Conservation (phyloP, 345 rosid genomes). For the Linum tenue region DNA sequence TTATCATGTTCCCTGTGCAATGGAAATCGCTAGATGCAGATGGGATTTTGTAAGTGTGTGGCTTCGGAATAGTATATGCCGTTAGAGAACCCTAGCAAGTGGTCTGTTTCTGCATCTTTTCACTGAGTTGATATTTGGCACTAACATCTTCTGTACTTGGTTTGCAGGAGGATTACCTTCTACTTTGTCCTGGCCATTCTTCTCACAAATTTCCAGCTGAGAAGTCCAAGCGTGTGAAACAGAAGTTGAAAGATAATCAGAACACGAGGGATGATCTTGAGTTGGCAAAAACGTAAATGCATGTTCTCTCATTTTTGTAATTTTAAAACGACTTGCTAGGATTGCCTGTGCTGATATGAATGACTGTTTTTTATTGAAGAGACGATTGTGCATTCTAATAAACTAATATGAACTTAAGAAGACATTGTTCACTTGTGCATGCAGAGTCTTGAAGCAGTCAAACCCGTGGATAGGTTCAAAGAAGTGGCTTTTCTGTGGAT, state of each 20-base stretch:
- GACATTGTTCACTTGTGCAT: constrained; percentile 9
- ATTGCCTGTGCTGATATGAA: background rate
- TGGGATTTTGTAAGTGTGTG: constrained; percentile 58
- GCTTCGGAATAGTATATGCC: background rate
- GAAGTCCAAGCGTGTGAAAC: constrained; percentile 29
- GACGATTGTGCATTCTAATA: background rate
- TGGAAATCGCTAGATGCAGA: constrained; percentile 47
- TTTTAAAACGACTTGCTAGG: background rate
- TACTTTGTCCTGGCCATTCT: constrained; percentile 73
- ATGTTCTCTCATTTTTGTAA: constrained; percentile 1
- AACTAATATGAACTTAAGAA: too few relatives aligned
- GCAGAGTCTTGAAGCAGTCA: constrained; percentile 36
- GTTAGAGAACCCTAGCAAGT: background rate
- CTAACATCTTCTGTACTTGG: constrained; percentile 6
- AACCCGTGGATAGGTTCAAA: constrained; percentile 25
- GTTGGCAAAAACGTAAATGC: constrained; percentile 27
- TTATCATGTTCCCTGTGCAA: constrained; percentile 77
- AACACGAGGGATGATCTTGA: background rate
- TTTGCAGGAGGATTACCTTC: constrained; percentile 50
- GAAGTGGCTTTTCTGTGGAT: constrained; percentile 69
- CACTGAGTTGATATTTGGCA: constrained; percentile 1
- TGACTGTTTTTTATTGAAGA: background rate
- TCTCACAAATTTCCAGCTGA: constrained; percentile 58
- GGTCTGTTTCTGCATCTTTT: background rate
- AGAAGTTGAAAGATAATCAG: background rate